Conservation (phyloP, 2,329 filamentous ascomycete genomes). For the Colletotrichum salicis region DNA sequence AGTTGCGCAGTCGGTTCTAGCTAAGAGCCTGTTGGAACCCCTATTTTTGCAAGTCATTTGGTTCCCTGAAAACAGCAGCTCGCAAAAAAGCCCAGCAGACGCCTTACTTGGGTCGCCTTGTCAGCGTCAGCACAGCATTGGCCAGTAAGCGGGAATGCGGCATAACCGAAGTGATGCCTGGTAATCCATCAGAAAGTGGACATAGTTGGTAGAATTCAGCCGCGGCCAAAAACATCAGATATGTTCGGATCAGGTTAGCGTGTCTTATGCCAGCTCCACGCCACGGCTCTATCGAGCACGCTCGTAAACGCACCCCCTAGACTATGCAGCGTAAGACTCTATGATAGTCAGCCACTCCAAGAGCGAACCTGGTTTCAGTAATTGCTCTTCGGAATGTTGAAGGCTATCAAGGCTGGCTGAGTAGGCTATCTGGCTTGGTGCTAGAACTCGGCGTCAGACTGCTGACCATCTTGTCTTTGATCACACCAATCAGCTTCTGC, state of each 20-base stretch:
- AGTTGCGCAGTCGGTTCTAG: neutral
- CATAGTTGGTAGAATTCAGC: neutral
- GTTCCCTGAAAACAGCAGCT: neutral
- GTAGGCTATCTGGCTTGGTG: neutral
- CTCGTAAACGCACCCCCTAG: neutral
- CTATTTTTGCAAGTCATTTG: neutral
- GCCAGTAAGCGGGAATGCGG: neutral
- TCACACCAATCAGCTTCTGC: neutral
- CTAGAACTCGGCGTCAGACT: neutral
- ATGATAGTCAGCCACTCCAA: too few species aligned
- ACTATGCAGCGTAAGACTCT: neutral
- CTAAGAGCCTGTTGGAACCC: neutral
- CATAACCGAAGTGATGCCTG: neutral
- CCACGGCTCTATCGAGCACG: neutral
- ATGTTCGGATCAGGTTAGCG: neutral
- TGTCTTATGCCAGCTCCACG: neutral
- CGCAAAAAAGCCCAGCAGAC: neutral
- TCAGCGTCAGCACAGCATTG: neutral
- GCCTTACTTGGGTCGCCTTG: neutral
- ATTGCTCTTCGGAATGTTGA: neutral
- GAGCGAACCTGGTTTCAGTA: neutral
- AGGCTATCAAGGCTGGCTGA: slow-evolving; percentile 1
- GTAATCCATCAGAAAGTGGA: neutral
- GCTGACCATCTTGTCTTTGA: neutral
- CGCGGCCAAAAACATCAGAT: neutral